A percentile compares a stretch with the other conserved stretches of the same genome.
phyloP scores from a whole-genome alignment of 1,284 basidiomycete genomes.

The Irpex lacteus region DNA sequence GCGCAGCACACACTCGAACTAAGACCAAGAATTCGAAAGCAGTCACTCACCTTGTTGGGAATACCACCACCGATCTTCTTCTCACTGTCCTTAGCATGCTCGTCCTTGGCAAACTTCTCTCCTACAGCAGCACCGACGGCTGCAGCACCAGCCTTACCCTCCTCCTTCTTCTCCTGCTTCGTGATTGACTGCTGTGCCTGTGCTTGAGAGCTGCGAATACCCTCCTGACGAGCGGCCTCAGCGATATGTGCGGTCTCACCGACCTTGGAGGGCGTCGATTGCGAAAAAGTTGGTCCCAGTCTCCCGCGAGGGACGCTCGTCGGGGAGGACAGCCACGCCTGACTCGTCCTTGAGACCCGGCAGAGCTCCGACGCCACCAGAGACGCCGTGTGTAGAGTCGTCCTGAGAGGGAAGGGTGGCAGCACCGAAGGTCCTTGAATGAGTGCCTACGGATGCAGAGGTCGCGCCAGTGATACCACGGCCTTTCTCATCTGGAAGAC shows the following conservation, averaged over 20 bases:
- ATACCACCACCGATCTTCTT: conserved; percentile 7
- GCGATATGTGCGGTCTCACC: conserved; percentile 12
- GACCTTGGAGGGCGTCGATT: conserved; percentile 1
- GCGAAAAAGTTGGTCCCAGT: background rate
- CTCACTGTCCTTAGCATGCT: conserved; percentile 7
- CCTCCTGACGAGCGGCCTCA: conserved; percentile 6
- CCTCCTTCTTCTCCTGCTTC: background rate
- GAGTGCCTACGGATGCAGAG: conserved; percentile 1
- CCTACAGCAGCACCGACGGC: conserved; percentile 7
- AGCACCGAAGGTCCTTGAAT: background rate
- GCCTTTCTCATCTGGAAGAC: conserved; percentile 24
- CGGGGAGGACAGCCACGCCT: conserved; percentile 30
- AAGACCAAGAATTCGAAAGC: no score
- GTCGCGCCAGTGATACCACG: conserved; percentile 6
- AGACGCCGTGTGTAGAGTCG: background rate
- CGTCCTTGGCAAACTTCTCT: conserved; percentile 9
- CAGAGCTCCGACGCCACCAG: conserved; percentile 28
- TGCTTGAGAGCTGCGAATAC: background rate
- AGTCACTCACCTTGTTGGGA: conserved; percentile 22
- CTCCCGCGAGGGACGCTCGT: conserved; percentile 17
- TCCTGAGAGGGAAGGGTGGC: background rate
- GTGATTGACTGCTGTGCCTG: background rate
- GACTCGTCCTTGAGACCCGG: conserved; percentile 28
- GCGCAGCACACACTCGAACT: background rate
- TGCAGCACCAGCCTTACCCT: conserved; percentile 5